Base-by-base conservation (phyloP, 2,329 filamentous ascomycete genomes). In the Ophiostoma tasmaniense region DNA sequence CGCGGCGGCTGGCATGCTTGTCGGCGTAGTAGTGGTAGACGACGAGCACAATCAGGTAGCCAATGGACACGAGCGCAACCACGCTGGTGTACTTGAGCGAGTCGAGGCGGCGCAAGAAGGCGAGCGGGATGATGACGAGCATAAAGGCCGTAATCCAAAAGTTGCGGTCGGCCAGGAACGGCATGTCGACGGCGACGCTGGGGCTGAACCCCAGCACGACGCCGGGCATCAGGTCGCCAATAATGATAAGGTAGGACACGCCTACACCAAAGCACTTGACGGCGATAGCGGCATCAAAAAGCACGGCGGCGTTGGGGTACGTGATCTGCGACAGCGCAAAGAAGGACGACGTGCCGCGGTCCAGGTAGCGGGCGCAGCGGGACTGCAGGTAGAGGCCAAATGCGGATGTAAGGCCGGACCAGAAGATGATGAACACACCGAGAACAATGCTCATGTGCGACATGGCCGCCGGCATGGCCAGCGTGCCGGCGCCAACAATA, bases 71-170 rank as follows among this genome's bases (percentile, higher is more conserved):
- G 72, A 99, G 82, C 3, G 95, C 95, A 70, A 97, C 84, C 65
- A 99, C 83, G 74, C 93, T 97, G 2, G 95, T 99, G 77, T 99
- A 99, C 80, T 98, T 98, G 75, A 99, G 84, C 50, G 94, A 98
- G 78, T 99, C 95, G 55, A 99, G 83, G 45, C 93, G 88, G 72
- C 93, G 89, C 50, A 99, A 82, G 75, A 98, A 99, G 68, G 93
- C 96, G 69, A 99, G 82, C 4, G 95, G 95, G 73, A 99, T 98
- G 73, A 99, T 91, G 71, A 96, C 85, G 72, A 97, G 85, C 93
- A 99, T 97, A 77, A 99, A 99, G 1, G 89, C 93, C 1, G 95
- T 98, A 71, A 99, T 91, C 95, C 95, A 99, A 77, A 99, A 99
- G 77, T 95, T 90, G 66, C 95, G 87, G 76, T 98, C 93, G 61